Evolutionary conservation across 1,284 basidiomycete genomes (phyloP).

Genomic region (Trichosporon sp.): DNA sequence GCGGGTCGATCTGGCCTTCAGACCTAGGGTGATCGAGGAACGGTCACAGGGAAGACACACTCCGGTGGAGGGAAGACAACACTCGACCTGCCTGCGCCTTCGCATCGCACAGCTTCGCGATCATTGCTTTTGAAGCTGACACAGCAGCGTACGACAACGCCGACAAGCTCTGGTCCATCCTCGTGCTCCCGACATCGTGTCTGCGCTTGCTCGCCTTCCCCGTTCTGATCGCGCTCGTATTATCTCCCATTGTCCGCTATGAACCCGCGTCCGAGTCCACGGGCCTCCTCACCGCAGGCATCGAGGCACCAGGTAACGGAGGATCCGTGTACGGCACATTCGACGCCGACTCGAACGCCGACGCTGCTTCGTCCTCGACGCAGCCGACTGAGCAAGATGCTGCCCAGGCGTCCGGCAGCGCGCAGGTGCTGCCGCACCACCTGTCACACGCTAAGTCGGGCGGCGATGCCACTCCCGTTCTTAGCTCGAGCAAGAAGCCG

Average conservation of each 20-base stretch:
- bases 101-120: background rate
- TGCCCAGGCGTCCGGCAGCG: background rate
- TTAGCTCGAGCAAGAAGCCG: slow-evolving; percentile 23
- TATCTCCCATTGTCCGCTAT: slow-evolving; percentile 43
- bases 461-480: slow-evolving; percentile 14
- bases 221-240: slow-evolving; percentile 40
- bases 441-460: slow-evolving; percentile 12
- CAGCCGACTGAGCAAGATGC: background rate
- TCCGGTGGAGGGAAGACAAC: background rate
- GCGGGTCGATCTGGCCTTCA: slow-evolving; percentile 5
- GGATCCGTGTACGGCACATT: slow-evolving; percentile 19
- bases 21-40: slow-evolving; percentile 8
- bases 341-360: slow-evolving; percentile 24
- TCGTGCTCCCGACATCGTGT: slow-evolving; percentile 43
- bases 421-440: background rate
- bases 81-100: background rate
- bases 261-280: slow-evolving; percentile 46
- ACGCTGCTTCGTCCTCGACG: background rate
- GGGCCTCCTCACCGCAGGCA: slow-evolving; percentile 36
- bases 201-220: slow-evolving; percentile 44
- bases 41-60: background rate
- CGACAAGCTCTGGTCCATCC: slow-evolving; percentile 33
- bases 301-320: slow-evolving; percentile 19
- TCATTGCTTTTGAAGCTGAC: background rate
- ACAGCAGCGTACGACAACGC: background rate